Percentiles rank a stretch among this genome's conserved stretches.
These are phyloP conservation scores for Takakia lepidozioides DNA, from an alignment of 225 moss, liverwort and hornwort genomes.

Conservation along the genomic window DNA sequence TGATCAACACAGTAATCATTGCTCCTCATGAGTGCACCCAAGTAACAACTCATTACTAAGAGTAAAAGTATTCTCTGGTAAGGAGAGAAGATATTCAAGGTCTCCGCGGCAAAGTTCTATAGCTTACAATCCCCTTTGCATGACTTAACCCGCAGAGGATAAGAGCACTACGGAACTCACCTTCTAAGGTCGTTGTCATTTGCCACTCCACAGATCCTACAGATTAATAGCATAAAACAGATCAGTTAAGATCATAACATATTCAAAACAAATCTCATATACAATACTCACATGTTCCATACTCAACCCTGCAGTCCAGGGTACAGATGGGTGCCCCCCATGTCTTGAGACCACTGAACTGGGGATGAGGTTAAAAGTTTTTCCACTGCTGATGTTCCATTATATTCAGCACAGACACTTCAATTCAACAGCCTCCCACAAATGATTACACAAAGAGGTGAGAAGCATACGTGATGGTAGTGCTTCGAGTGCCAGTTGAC, in stretches of 20 bases:
- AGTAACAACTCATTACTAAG: not conserved
- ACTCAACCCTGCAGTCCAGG: not conserved
- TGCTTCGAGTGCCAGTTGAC: conserved; percentile 58
- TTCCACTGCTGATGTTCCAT: not conserved
- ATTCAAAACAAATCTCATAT: not conserved
- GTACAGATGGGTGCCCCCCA: not conserved
- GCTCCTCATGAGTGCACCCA: not conserved
- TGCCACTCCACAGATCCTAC: conserved; percentile 72
- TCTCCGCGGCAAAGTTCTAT: not conserved
- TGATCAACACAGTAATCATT: not conserved
- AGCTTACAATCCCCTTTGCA: not conserved
- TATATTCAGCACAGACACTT: not conserved
- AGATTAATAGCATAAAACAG: not conserved
- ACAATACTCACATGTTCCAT: not conserved
- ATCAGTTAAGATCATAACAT: not conserved
- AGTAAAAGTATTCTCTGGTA: no score
- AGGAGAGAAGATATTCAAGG: not conserved
- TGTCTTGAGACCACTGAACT: not conserved
- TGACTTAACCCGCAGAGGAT: not conserved
- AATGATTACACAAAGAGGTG: conserved; percentile 2
- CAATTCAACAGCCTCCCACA: no score
- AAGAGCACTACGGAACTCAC: conserved; percentile 14
- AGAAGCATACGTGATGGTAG: conserved; percentile 43
- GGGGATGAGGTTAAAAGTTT: not conserved
- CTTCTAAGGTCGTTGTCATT: conserved; percentile 72